These are phyloP conservation scores for Euphorbia schlechtendalii DNA, from an alignment of 441 rosid genomes.

Conservation along the genomic window DNA sequence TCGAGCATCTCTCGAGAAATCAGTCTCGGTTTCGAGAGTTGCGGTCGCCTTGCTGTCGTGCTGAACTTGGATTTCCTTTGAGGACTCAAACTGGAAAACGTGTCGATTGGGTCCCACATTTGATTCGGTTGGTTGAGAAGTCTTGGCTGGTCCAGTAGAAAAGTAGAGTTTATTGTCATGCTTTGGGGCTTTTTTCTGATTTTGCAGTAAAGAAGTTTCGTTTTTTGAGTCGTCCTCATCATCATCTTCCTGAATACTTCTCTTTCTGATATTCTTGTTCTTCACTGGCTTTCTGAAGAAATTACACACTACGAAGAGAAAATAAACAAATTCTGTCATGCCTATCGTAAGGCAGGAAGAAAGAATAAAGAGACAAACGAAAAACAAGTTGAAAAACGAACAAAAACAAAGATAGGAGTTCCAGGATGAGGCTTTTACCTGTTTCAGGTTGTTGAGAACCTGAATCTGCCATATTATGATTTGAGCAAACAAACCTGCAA, in stretches of 20 bases:
- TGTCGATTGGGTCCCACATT: constrained; percentile 29
- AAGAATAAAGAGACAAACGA: not conserved
- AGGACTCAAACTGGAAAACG: constrained; percentile 70
- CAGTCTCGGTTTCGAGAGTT: constrained; percentile 81
- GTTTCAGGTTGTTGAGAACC: constrained; percentile 31
- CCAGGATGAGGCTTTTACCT: constrained; percentile 21
- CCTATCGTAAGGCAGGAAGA: not conserved
- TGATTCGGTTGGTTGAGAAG: constrained; percentile 21
- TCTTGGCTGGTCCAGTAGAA: constrained; percentile 56
- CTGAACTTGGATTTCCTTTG: constrained; percentile 82
- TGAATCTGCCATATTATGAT: constrained; percentile 39
- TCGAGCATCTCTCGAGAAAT: constrained; percentile 66
- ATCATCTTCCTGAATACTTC: constrained; percentile 44
- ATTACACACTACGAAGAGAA: constrained; percentile 53
- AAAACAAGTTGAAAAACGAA: not conserved
- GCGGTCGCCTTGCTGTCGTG: constrained; percentile 82
- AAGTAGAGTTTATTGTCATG: constrained; percentile 58
- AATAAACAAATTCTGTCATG: not conserved
- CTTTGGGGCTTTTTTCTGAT: constrained; percentile 45
- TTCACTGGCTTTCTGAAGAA: constrained; percentile 72
- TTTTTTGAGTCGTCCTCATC: constrained; percentile 50
- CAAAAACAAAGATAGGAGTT: not conserved
- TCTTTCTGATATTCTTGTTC: constrained; percentile 70
- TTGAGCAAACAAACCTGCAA: not conserved
- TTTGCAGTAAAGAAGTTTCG: constrained; percentile 41